Conservation (phyloP, 1,139 yeast genomes). For the Spencermartinsiella ligniputridi region DNA sequence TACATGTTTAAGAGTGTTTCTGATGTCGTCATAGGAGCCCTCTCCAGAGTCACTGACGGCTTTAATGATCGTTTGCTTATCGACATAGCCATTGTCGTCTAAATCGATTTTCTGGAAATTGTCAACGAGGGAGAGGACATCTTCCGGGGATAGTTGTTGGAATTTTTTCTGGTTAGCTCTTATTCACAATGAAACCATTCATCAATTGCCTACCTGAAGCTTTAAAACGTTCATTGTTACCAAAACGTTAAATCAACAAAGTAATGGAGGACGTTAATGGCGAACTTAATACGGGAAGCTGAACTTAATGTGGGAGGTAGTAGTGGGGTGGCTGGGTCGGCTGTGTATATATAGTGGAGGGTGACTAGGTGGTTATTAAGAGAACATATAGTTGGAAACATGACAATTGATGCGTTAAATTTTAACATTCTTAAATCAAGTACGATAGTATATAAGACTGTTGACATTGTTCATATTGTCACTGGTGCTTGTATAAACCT, state of each 20-base stretch:
- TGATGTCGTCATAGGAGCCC: conserved; percentile 83
- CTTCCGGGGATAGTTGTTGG: conserved; percentile 82
- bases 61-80: conserved; percentile 84
- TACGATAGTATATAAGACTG: no score
- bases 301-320: background rate
- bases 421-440: no score
- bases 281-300: background rate
- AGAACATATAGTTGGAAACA: no score
- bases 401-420: no score
- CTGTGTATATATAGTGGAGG: no score
- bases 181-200: background rate
- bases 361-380: no score
- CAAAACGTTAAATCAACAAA: no score
- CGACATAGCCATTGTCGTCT: conserved; percentile 95
- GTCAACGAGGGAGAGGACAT: conserved; percentile 77
- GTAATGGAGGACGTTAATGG: background rate
- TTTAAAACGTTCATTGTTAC: conserved; percentile 51
- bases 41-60: conserved; percentile 74
- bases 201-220: conserved; percentile 40
- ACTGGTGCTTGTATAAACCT: no score
- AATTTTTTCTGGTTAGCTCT: conserved; percentile 52
- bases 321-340: background rate
- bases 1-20: conserved; percentile 86
- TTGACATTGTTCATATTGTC: no score
- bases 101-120: conserved; percentile 71